Evolutionary conservation across 1,284 basidiomycete species (phyloP).

Genomic region (Ganoderma sinense): DNA sequence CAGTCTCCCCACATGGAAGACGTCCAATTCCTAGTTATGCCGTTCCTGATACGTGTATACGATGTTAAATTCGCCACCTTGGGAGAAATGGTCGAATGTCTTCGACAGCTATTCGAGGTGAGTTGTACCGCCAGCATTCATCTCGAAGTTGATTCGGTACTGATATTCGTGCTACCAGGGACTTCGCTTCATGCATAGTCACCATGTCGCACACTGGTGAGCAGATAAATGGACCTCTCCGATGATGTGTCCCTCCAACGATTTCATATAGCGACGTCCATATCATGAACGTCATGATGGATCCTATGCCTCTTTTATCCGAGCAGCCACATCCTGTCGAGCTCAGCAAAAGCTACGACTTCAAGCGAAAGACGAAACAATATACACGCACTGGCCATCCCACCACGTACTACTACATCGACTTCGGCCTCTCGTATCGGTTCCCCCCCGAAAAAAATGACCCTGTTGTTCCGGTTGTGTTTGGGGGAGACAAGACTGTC

Average conservation of each 20-base stretch:
- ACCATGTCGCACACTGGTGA: slow-evolving; percentile 32
- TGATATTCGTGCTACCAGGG: slow-evolving; percentile 16
- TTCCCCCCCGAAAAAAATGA: not conserved
- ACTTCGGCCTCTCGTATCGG: slow-evolving; percentile 45
- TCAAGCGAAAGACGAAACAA: slow-evolving; percentile 30
- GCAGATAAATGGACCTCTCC: not conserved
- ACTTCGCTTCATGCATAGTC: slow-evolving; percentile 30
- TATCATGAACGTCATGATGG: slow-evolving; percentile 49
- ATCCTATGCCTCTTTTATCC: slow-evolving; percentile 39
- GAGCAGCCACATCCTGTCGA: slow-evolving; percentile 38
- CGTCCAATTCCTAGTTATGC: slow-evolving; percentile 36
- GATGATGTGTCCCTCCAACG: not conserved
- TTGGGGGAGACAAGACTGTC: slow-evolving; percentile 40
- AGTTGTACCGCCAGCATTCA: not conserved
- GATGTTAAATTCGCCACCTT: slow-evolving; percentile 34
- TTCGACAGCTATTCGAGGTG: slow-evolving; percentile 38
- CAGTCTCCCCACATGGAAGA: slow-evolving; percentile 25
- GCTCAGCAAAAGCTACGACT: slow-evolving; percentile 22
- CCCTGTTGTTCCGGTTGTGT: slow-evolving; percentile 38
- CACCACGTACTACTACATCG: slow-evolving; percentile 41
- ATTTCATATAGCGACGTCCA: slow-evolving; percentile 45
- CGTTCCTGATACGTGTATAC: slow-evolving; percentile 30
- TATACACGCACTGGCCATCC: slow-evolving; percentile 37
- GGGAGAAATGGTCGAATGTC: slow-evolving; percentile 38
- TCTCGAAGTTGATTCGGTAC: not conserved